Evolutionary conservation across 2,329 filamentous ascomycete genomes (phyloP), one percentile per base, ranked within the genome.

Genomic region (Neofusicoccum ribis): DNA sequence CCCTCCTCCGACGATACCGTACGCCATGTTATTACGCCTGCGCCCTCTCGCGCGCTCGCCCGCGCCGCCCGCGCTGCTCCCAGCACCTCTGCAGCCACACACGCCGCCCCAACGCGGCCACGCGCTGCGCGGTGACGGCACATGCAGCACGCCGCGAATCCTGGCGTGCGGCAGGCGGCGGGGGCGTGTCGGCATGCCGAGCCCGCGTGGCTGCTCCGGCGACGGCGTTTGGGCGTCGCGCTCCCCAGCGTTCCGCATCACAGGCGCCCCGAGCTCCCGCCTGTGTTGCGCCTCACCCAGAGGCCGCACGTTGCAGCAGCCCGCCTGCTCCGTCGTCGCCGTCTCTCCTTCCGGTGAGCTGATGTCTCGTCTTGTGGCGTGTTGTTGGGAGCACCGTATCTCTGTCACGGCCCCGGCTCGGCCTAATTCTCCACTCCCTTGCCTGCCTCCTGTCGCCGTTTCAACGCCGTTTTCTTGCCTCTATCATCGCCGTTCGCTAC

Each of bases 331-430:
- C 27, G 14, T 12, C 6, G 8, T 11, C 23, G 15, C 23, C 52
- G 14, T 14, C 52, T 60, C 41, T 46, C 56, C 56, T 60, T 36
- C 27, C 17, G 54, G 41, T 60, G 56, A 60, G 41, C 56, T 60
- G 56, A 60, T 47, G 43, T 60, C 56, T 60, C 56, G 41, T 47
- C 41, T 37, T 60, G 56, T 60, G 56, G 56, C 56, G 56, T 60
- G 56, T 60, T 60, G 56, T 60, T 60, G 56, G 41, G 56, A 36
- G 56, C 56, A 46, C 41, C 43, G 15, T 60, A 60, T 60, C 56
- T 60, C 23, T 47, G 15, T 27, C 41, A 9, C 56, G 41, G 52
- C 56, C 15, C 56, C 27, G 27, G 56, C 56, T 60, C 56, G 56
- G 56, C 23, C 37, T 31, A 46, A 47, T 60, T 27, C 41, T 60